Evolutionary conservation across 768 basidiomycete species (phyloP).

Genomic region (Pleurotus giganteus): DNA sequence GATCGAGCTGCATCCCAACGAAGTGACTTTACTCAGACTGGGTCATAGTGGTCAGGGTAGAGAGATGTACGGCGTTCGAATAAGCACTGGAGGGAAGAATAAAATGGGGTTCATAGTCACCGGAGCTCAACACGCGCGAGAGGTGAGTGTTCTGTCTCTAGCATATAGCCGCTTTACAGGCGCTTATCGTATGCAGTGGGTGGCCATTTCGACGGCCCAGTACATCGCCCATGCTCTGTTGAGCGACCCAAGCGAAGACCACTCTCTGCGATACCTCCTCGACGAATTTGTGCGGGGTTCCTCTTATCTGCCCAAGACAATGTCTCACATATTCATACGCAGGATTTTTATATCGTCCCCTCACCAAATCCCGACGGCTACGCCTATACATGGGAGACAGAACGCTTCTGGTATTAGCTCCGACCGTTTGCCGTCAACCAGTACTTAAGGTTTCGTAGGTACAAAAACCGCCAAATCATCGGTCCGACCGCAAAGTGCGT

Average conservation of each 20-base stretch:
- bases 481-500: slow-evolving; percentile 49
- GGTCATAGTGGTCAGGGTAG: slow-evolving; percentile 60
- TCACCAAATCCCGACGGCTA: slow-evolving; percentile 74
- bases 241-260: slow-evolving; percentile 41
- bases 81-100: slow-evolving; percentile 31
- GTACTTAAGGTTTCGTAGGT: slow-evolving; percentile 33
- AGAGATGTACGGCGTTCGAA: slow-evolving; percentile 53
- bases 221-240: slow-evolving; percentile 75
- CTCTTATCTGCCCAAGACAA: slow-evolving; percentile 6
- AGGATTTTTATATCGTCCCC: slow-evolving; percentile 70
- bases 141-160: slow-evolving; percentile 39
- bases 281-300: slow-evolving; percentile 47
- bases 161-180: slow-evolving; percentile 1
- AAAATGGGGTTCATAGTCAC: slow-evolving; percentile 57
- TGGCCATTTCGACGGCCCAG: slow-evolving; percentile 69
- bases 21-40: slow-evolving; percentile 41
- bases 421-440: neutral
- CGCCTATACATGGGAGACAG: slow-evolving; percentile 66
- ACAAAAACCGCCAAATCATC: slow-evolving; percentile 67
- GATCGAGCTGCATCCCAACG: slow-evolving; percentile 42
- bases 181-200: slow-evolving; percentile 55
- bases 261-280: slow-evolving; percentile 48
- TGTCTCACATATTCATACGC: slow-evolving; percentile 12
- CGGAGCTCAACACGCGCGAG: slow-evolving; percentile 75
- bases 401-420: slow-evolving; percentile 57